Base-by-base conservation (phyloP, 2,329 filamentous ascomycete species). In the Leptographium lundbergii region DNA sequence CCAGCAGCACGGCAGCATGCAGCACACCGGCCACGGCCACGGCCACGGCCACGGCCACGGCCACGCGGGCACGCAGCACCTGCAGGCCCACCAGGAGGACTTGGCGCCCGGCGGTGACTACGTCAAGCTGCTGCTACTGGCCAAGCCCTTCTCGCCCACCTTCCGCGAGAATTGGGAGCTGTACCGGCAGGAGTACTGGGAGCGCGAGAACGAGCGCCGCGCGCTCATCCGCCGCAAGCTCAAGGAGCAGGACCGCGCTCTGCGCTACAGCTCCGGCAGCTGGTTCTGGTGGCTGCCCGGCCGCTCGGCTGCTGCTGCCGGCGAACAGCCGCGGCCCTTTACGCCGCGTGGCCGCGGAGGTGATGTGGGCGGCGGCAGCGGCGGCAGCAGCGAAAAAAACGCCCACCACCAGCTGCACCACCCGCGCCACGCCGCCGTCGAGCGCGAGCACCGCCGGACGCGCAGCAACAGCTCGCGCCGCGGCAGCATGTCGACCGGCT, bases 161-260 rank as follows among this genome's bases (percentile, higher is more conserved):
- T 99, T 99, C 68, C 82, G 94, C 24, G 91, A 97, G 70, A 95
- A 96, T 64, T 99, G 94, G 94, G 94, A 99, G 68, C 79, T 92
- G 19, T 99, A 95, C 72, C 82, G 94, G 57, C 85, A 87, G 39
- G 91, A 96, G 61, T 99, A 96, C 73, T 99, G 94, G 94, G 92
- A 96, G 66, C 86, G 86, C 62, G 94, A 99, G 71, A 99, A 99
- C 68, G 90, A 95, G 70, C 85, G 92, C 2, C 84, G 94, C 14
- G 81, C 86, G 3, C 74, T 88, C 60, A 75, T 96, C 27, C 81
- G 89, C 50, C 69, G 79, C 51, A 88, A 88, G 68, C 75, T 96
- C 56, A 81, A 84, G 62, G 80, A 84, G 57, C 80, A 82, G 36
- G 85, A 91, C 65, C 78, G 80, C 22, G 83, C 86, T 61, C 73